phyloP scores from a whole-genome alignment of 805 yeast genomes.

The Yarrowia divulgata region DNA sequence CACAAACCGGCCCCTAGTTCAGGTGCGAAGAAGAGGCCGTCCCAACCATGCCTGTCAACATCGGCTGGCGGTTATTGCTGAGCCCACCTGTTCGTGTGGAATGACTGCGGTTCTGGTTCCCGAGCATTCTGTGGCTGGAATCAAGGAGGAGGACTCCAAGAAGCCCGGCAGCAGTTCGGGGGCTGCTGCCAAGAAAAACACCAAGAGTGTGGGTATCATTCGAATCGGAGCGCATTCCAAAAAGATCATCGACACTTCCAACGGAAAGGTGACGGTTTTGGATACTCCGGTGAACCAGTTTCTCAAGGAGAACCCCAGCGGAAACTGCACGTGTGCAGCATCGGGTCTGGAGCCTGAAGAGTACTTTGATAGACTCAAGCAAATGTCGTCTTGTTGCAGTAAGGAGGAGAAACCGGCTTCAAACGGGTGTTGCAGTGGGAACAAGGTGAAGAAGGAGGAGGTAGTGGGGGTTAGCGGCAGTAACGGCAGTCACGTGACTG shows the following conservation, averaged over 20 bases:
- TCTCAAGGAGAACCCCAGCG: slow-evolving; percentile 35
- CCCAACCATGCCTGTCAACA: slow-evolving; percentile 69
- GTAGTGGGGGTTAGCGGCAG: no score
- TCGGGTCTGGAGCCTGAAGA: slow-evolving; percentile 34
- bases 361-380: slow-evolving; percentile 33
- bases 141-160: slow-evolving; percentile 28
- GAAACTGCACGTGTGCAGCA: slow-evolving; percentile 27
- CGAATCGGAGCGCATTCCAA: slow-evolving; percentile 44
- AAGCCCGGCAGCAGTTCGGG: slow-evolving; percentile 10
- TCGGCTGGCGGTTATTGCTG: slow-evolving; percentile 57
- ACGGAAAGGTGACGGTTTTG: slow-evolving; percentile 43
- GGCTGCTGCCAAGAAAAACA: slow-evolving; percentile 4
- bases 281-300: slow-evolving; percentile 39
- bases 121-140: slow-evolving; percentile 30
- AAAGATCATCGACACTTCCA: slow-evolving; percentile 44
- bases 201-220: slow-evolving; percentile 41
- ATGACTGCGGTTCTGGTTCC: slow-evolving; percentile 30
- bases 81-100: slow-evolving; percentile 40
- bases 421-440: slow-evolving; percentile 21
- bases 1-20: slow-evolving; percentile 76
- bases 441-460: slow-evolving; percentile 19
- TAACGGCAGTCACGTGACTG: not conserved
- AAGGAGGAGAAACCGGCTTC: slow-evolving; percentile 11
- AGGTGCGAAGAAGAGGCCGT: slow-evolving; percentile 89
- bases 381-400: slow-evolving; percentile 13